Percentiles rank a stretch among this genome's conserved stretches.
Evolutionary conservation across 2,329 filamentous ascomycete genomes (phyloP).

Genomic region (Sclerotinia glacialis): DNA sequence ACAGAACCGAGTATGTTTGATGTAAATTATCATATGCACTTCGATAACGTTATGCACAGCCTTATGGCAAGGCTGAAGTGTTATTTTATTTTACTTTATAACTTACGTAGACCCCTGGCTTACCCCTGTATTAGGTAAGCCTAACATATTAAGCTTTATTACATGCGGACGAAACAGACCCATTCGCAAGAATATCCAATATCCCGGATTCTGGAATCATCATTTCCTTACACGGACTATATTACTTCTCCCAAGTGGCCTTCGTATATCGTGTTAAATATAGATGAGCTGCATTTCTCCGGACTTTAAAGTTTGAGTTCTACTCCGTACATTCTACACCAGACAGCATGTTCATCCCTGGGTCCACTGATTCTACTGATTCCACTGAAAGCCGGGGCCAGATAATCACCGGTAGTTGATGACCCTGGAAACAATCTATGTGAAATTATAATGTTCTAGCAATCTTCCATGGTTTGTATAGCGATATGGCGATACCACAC

Average conservation of each 20-base stretch:
- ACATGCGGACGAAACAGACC: no score
- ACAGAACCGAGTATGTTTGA: background rate
- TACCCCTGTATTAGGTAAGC: slow-evolving; percentile 2
- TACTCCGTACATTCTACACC: no score
- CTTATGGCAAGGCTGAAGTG: slow-evolving; percentile 2
- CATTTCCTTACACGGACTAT: background rate
- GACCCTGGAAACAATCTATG: background rate
- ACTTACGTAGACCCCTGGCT: background rate
- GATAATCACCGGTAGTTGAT: background rate
- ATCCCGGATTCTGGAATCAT: no score
- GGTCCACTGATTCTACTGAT: background rate
- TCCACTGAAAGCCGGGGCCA: background rate
- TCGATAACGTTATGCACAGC: background rate
- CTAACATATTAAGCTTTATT: no score
- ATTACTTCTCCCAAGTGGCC: background rate
- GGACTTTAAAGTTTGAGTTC: background rate
- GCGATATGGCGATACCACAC: background rate
- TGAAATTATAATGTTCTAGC: background rate
- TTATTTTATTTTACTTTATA: background rate
- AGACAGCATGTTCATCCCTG: background rate
- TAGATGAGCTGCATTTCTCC: background rate
- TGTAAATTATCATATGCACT: background rate
- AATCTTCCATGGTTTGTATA: background rate
- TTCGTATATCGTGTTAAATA: background rate
- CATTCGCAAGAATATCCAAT: no score